Conservation (phyloP, 1,284 basidiomycete species). For the Pseudozyma sp. region DNA sequence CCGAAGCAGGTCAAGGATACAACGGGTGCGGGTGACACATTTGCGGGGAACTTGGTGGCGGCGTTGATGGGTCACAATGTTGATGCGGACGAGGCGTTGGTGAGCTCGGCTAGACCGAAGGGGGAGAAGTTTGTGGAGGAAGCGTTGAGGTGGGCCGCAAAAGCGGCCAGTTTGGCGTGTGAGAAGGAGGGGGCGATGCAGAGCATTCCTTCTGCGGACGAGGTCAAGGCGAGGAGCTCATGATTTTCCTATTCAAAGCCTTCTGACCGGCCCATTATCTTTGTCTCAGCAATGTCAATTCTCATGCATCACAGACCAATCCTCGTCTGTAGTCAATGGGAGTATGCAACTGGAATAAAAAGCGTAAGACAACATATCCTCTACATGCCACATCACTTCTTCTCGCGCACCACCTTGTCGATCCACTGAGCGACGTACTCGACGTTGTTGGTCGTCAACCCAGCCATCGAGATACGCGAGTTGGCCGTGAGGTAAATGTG, state of each 20-base stretch:
- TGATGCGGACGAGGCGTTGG: constrained; percentile 12
- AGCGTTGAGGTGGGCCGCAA: constrained; percentile 47
- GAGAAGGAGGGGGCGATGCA: constrained; percentile 66
- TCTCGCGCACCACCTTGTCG: constrained; percentile 63
- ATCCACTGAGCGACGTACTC: constrained; percentile 66
- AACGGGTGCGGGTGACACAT: constrained; percentile 68
- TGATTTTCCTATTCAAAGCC: no score
- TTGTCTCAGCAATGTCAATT: no score
- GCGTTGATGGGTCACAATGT: constrained; percentile 54
- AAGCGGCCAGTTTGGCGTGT: constrained; percentile 63
- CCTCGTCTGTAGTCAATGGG: background rate
- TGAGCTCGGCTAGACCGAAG: constrained; percentile 16
- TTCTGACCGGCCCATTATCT: no score
- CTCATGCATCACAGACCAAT: background rate
- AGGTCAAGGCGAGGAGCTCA: constrained; percentile 43
- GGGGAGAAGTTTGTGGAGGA: constrained; percentile 19
- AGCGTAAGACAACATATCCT: background rate
- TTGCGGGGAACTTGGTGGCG: constrained; percentile 63
- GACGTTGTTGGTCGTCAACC: constrained; percentile 82
- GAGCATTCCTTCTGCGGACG: constrained; percentile 55
- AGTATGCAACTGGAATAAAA: background rate
- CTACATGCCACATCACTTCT: constrained; percentile 22
- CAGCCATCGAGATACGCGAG: constrained; percentile 89
- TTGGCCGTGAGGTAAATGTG: constrained; percentile 90
- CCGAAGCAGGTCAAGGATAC: constrained; percentile 61